These are phyloP conservation scores for Pleurozium schreberi DNA, from an alignment of 225 moss, liverwort and hornwort species.

Conservation along the genomic window DNA sequence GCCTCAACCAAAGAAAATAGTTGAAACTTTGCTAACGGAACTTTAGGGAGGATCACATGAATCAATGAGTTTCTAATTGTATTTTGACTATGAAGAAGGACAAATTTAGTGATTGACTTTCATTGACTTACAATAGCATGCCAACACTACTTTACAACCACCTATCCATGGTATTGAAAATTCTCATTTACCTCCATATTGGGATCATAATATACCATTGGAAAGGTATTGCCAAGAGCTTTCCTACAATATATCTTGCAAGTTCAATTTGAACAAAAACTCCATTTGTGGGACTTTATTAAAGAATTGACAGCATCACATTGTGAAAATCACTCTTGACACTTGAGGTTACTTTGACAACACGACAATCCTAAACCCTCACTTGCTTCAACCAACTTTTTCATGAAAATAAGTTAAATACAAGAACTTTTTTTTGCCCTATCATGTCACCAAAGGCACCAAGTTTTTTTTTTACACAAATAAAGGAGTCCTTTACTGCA, in stretches of 20 bases:
- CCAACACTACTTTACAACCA: not conserved
- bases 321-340: not conserved
- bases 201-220: not conserved
- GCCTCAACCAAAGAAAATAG: too few relatives aligned
- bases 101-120: too few relatives aligned
- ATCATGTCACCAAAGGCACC: too few relatives aligned
- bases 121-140: too few relatives aligned
- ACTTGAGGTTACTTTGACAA: not conserved
- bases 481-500: too few relatives aligned
- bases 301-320: not conserved
- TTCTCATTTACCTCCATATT: not conserved
- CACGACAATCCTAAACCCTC: not conserved
- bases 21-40: too few relatives aligned
- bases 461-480: too few relatives aligned
- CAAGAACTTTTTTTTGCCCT: not conserved
- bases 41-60: too few relatives aligned
- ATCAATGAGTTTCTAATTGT: too few relatives aligned
- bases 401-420: not conserved
- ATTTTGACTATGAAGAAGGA: too few relatives aligned
- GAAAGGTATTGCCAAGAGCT: not conserved
- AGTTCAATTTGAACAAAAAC: not conserved
- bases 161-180: not conserved
- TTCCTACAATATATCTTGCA: accelerated
- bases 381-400: not conserved
- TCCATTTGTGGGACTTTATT: not conserved